Evolutionary conservation across 2,329 filamentous ascomycete species (phyloP).

Genomic region (Diaporthe citrichinensis): DNA sequence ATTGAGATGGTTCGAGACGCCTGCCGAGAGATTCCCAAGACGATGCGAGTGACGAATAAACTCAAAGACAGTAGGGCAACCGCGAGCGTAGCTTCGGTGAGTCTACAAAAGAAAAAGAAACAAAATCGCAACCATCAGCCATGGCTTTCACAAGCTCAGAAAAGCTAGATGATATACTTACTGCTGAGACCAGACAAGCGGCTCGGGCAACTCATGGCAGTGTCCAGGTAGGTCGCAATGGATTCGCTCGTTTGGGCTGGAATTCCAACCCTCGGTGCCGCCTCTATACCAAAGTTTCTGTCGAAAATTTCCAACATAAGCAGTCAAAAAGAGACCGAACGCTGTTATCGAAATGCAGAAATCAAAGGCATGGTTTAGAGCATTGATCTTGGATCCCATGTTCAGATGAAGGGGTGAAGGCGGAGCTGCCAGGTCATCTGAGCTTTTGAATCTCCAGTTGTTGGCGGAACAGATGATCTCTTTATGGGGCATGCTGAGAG

Average conservation of each 20-base stretch:
- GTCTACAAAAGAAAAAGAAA: neutral
- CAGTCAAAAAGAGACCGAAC: neutral
- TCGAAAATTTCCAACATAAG: neutral
- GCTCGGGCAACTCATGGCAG: neutral
- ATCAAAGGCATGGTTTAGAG: neutral
- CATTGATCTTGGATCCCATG: constrained; percentile 7
- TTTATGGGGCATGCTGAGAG: neutral
- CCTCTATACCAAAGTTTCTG: neutral
- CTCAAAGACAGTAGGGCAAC: neutral
- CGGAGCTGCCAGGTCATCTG: neutral
- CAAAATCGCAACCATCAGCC: neutral
- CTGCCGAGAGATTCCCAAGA: neutral
- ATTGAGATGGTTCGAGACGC: neutral
- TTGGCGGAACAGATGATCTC: neutral
- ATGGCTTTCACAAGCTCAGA: neutral
- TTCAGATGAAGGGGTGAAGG: constrained; percentile 6
- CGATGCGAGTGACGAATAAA: neutral
- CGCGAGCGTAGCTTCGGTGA: neutral
- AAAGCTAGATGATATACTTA: neutral
- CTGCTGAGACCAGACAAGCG: constrained; percentile 12
- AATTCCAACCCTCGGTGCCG: constrained; percentile 2
- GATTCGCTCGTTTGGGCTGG: neutral
- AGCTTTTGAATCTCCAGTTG: neutral
- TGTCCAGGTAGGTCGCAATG: constrained; percentile 5
- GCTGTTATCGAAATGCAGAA: neutral